Evolutionary conservation across 352 stramenopile species (phyloP).

Genomic region (Phytophthora hibernalis): DNA sequence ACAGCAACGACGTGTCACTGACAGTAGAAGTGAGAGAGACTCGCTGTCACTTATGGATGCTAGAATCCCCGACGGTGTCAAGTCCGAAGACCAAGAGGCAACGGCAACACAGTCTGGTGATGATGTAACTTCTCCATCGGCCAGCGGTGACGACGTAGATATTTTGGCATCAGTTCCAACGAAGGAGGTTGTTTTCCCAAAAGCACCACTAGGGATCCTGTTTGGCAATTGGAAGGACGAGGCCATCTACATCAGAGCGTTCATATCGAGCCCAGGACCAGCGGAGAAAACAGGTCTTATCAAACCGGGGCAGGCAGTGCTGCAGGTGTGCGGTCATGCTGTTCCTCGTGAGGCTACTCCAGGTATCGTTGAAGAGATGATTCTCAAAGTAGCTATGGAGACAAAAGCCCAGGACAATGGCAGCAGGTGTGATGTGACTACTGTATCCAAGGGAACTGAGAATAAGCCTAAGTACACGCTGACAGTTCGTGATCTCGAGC

Average conservation of each 20-base stretch:
- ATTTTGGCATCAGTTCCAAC: slow-evolving; percentile 30
- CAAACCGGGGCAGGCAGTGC: slow-evolving; percentile 63
- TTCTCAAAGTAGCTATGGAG: slow-evolving; percentile 48
- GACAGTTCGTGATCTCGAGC: slow-evolving; percentile 80
- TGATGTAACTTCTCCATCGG: background rate
- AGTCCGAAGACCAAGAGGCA: background rate
- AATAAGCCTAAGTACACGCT: slow-evolving; percentile 59
- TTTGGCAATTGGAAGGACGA: slow-evolving; percentile 88
- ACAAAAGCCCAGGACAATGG: slow-evolving; percentile 13
- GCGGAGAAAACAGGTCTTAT: slow-evolving; percentile 77
- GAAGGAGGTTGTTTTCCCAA: slow-evolving; percentile 72
- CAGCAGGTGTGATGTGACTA: slow-evolving; percentile 13
- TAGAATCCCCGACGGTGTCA: background rate
- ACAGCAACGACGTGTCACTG: slow-evolving; percentile 7
- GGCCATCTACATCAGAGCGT: slow-evolving; percentile 80
- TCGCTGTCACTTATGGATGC: background rate
- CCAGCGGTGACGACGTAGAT: slow-evolving; percentile 10
- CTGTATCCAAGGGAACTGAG: slow-evolving; percentile 17
- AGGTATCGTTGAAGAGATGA: slow-evolving; percentile 72
- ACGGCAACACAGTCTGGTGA: background rate
- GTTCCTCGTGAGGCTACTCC: slow-evolving; percentile 65
- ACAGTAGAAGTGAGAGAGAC: slow-evolving; percentile 17
- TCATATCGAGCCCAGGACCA: slow-evolving; percentile 76
- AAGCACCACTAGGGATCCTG: slow-evolving; percentile 73
- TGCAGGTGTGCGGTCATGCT: slow-evolving; percentile 80